Evolutionary conservation across 1,284 basidiomycete species (phyloP), one percentile per base, ranked within the genome.

Genomic region (Fistulinella cinereoalba): DNA sequence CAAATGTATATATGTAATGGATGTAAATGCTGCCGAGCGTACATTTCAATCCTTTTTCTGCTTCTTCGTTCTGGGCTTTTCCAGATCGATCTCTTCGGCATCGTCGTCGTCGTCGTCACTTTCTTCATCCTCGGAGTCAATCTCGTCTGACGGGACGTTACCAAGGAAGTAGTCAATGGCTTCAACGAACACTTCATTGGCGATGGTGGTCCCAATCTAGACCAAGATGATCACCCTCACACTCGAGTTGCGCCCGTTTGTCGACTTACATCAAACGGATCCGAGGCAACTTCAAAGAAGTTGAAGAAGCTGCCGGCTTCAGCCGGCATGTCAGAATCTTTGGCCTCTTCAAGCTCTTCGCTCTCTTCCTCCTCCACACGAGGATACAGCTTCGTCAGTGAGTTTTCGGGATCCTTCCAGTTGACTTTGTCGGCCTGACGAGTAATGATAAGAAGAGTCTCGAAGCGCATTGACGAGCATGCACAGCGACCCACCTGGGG

Each of bases 221-320:
- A 56, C 41, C 16, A 21, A 25, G n/a, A 48, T 65, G 24, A 65
- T 24, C 16, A 24, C 33, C 31, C 25, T 23, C 19, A 36, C 34
- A 39, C 3, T 12, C 22, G 29, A 31, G 15, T 19, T 25, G 28
- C 34, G 23, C 16, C n/a, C 39, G 42, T n/a, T n/a, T n/a, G n/a
- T n/a, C n/a, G n/a, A 75, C 83, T 68, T 57, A 88, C 87, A 54
- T 88, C 85, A 51, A 72, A 77, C 10, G 77, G 75, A 59, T 90
- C 88, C 24, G 72, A 62, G 15, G 73, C 72, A 46, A 76, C 65
- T 65, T 88, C 89, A 56, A 94, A 92, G 59, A 84, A 85, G 70
- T 91, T 89, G 78, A 94, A 94, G 73, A 94, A 92, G 60, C 83
- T 89, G 46, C 92, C 91, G 39, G 77, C 70, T 47, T 92, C 90